A percentile compares a stretch with the other conserved stretches of the same genome.
These are phyloP conservation scores for Gossypium schwendimanii DNA, from an alignment of 441 rosid species.

Conservation along the genomic window DNA sequence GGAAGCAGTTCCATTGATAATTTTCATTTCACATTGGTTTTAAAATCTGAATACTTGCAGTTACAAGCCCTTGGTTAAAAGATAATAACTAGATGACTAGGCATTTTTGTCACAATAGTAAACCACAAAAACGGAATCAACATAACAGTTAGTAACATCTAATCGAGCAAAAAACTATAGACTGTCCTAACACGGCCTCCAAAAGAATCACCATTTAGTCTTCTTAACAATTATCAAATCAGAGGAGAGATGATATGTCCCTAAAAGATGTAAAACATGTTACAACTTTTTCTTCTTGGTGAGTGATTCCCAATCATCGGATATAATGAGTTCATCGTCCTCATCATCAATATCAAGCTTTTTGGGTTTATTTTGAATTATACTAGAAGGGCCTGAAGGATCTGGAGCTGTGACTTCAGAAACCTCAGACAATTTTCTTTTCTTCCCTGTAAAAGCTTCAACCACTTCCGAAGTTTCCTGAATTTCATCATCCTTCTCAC, in stretches of 20 bases:
- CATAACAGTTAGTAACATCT: constrained; percentile 16
- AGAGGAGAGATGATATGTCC: constrained; percentile 25
- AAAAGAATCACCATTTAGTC: constrained; percentile 43
- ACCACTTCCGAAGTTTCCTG: constrained; percentile 35
- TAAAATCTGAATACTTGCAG: background rate
- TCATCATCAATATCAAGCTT: constrained; percentile 44
- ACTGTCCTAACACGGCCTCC: constrained; percentile 27
- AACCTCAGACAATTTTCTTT: constrained; percentile 46
- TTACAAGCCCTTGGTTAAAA: constrained; percentile 2
- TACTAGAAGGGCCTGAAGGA: constrained; percentile 16
- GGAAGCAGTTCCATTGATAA: background rate
- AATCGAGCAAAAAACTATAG: constrained; percentile 13
- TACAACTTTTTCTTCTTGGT: constrained; percentile 44
- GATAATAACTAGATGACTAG: background rate
- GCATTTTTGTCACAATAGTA: background rate
- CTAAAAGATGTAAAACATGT: constrained; percentile 19
- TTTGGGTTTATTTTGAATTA: constrained; percentile 37
- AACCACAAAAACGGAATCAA: background rate
- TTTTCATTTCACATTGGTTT: constrained; percentile 1
- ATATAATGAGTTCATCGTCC: constrained; percentile 46
- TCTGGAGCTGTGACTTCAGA: constrained; percentile 15
- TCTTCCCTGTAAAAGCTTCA: constrained; percentile 34
- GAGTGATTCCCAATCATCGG: constrained; percentile 25
- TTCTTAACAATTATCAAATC: constrained; percentile 34
- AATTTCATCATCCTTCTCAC: constrained; percentile 21